A percentile compares a stretch with the other conserved stretches of the same genome.
These are phyloP conservation scores for Saksenaea oblongispora DNA, from an alignment of 371 early-diverging fungal species.

Conservation along the genomic window DNA sequence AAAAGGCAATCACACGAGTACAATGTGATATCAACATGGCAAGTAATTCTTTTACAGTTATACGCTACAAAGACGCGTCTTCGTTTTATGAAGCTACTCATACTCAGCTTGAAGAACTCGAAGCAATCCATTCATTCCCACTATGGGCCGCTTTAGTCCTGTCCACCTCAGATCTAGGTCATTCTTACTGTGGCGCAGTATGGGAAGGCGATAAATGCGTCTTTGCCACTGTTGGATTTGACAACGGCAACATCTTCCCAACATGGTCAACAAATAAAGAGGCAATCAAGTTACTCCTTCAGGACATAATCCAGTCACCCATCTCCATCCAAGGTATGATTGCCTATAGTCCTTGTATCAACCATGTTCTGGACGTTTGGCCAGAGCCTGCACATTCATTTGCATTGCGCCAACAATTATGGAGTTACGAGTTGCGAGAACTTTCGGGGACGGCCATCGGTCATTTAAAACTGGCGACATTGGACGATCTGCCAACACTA, in stretches of 20 bases:
- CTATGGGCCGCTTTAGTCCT: background rate
- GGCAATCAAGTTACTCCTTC: background rate
- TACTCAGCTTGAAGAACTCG: background rate
- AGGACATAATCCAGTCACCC: background rate
- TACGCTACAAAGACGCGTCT: background rate
- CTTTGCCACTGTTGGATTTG: background rate
- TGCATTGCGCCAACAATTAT: background rate
- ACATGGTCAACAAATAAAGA: background rate
- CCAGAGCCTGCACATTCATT: background rate
- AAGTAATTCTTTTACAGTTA: background rate
- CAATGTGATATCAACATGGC: background rate
- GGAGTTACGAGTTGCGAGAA: background rate
- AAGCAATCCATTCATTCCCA: background rate
- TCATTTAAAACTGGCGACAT: background rate
- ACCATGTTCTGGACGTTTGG: background rate
- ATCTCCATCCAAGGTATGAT: slow-evolving; percentile 1
- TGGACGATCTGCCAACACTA: background rate
- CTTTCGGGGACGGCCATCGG: background rate
- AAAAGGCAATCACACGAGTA: too few species aligned
- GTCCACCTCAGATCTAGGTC: background rate
- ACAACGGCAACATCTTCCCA: background rate
- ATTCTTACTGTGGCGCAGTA: background rate
- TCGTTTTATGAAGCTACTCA: background rate
- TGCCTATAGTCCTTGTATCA: background rate
- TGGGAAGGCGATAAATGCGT: background rate